phyloP scores from a whole-genome alignment of 768 basidiomycete species.

The Panaeolus papilionaceus region DNA sequence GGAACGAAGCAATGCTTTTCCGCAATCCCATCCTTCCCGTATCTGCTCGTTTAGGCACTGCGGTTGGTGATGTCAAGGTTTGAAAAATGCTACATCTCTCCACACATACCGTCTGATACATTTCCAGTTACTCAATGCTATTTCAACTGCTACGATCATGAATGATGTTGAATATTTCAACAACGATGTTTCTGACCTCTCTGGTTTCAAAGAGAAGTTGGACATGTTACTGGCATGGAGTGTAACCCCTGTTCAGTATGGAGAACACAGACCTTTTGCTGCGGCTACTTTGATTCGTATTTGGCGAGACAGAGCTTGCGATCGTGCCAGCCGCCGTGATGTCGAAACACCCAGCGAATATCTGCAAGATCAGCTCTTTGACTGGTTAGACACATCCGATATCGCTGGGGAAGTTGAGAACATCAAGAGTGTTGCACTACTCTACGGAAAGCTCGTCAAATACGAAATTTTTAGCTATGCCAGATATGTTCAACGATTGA shows the following conservation, averaged over 20 bases:
- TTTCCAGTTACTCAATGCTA: constrained; percentile 74
- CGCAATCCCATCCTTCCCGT: constrained; percentile 66
- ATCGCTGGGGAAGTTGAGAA: constrained; percentile 63
- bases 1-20: constrained; percentile 86
- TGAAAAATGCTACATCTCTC: background rate
- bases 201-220: constrained; percentile 68
- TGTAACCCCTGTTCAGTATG: constrained; percentile 81
- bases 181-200: constrained; percentile 43
- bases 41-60: constrained; percentile 64
- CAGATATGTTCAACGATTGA: constrained; percentile 78
- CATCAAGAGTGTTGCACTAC: constrained; percentile 62
- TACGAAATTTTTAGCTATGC: constrained; percentile 76
- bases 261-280: constrained; percentile 80
- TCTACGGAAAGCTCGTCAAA: constrained; percentile 77
- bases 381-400: constrained; percentile 78
- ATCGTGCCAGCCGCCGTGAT: constrained; percentile 68
- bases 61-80: constrained; percentile 61
- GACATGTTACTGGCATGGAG: constrained; percentile 82
- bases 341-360: constrained; percentile 63
- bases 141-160: constrained; percentile 70
- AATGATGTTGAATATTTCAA: constrained; percentile 63
- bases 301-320: constrained; percentile 66
- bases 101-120: constrained; percentile 13
- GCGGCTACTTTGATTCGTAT: constrained; percentile 70
- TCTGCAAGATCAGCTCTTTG: constrained; percentile 79